phyloP scores from a whole-genome alignment of 768 basidiomycete species.

The Strobilomyces confusus region DNA sequence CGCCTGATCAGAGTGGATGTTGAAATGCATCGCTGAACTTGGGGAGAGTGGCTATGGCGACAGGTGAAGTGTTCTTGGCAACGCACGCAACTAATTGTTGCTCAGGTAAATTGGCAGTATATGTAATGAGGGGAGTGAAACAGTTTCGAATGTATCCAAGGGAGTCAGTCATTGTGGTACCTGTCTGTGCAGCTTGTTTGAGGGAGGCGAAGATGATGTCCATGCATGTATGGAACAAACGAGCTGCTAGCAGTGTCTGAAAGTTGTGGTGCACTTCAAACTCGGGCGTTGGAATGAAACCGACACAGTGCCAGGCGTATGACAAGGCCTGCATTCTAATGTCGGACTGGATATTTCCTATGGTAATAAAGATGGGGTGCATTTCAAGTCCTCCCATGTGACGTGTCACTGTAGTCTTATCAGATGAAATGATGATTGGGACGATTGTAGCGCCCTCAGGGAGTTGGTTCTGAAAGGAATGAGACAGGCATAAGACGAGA shows the following conservation, averaged over 20 bases:
- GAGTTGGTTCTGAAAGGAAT: not conserved
- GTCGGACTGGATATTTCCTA: not conserved
- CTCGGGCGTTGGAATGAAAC: not conserved
- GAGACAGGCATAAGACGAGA: no score
- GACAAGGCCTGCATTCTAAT: not conserved
- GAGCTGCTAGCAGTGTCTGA: not conserved
- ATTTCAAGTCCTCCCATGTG: constrained; percentile 5
- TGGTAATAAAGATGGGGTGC: not conserved
- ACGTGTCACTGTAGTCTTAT: constrained; percentile 5
- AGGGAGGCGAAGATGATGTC: not conserved
- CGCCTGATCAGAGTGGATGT: not conserved
- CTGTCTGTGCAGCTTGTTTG: not conserved
- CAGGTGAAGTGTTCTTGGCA: not conserved
- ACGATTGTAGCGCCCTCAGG: not conserved
- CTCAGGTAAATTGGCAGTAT: constrained; percentile 3
- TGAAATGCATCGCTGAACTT: not conserved
- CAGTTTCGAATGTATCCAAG: not conserved
- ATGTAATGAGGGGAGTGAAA: not conserved
- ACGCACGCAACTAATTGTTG: constrained; percentile 2
- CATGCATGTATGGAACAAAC: not conserved
- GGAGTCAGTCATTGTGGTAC: not conserved
- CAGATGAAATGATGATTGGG: not conserved
- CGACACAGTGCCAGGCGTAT: not conserved
- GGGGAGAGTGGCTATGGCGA: not conserved
- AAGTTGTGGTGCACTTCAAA: not conserved